A percentile compares a stretch with the other conserved stretches of the same genome.
These are phyloP conservation scores for Phytophthora sp. DNA, from an alignment of 352 stramenopile species.

Conservation along the genomic window DNA sequence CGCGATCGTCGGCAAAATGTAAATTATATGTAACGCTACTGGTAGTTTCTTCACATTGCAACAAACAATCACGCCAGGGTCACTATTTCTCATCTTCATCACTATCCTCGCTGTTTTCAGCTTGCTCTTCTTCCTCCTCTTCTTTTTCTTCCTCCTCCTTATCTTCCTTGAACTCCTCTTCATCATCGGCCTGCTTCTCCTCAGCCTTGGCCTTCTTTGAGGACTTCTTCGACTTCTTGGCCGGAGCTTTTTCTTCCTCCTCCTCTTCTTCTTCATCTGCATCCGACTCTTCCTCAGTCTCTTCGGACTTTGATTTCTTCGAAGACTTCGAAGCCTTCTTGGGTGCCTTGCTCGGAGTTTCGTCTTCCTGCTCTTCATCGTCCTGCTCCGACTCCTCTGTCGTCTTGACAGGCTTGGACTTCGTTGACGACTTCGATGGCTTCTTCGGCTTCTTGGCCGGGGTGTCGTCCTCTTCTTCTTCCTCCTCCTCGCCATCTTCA, in stretches of 20 bases:
- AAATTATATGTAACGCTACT: too few relatives aligned
- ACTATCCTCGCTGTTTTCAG: slow-evolving; percentile 16
- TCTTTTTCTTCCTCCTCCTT: slow-evolving; percentile 22
- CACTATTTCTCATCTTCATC: slow-evolving; percentile 14
- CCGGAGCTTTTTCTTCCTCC: slow-evolving; percentile 6
- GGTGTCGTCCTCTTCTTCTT: slow-evolving; percentile 21
- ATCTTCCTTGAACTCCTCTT: slow-evolving; percentile 18
- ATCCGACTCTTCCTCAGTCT: not conserved
- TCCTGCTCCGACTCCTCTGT: slow-evolving; percentile 6
- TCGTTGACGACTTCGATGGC: not conserved
- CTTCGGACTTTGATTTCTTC: slow-evolving; percentile 1
- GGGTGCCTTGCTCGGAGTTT: slow-evolving; percentile 3
- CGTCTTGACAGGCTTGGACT: slow-evolving; percentile 2
- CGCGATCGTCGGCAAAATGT: too few relatives aligned
- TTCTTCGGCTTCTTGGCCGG: slow-evolving; percentile 1
- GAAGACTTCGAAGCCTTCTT: slow-evolving; percentile 7
- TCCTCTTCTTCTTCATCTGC: slow-evolving; percentile 5
- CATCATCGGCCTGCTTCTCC: slow-evolving; percentile 2
- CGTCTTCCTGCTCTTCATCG: slow-evolving; percentile 9
- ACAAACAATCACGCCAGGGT: not conserved
- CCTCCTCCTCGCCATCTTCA: slow-evolving; percentile 17
- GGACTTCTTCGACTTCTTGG: slow-evolving; percentile 2
- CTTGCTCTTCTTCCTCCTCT: slow-evolving; percentile 20
- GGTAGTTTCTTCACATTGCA: slow-evolving; percentile 27
- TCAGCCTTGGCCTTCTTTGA: slow-evolving; percentile 8